Evolutionary conservation across 2,329 filamentous ascomycete genomes (phyloP).

Genomic region (Botrytis byssoidea): DNA sequence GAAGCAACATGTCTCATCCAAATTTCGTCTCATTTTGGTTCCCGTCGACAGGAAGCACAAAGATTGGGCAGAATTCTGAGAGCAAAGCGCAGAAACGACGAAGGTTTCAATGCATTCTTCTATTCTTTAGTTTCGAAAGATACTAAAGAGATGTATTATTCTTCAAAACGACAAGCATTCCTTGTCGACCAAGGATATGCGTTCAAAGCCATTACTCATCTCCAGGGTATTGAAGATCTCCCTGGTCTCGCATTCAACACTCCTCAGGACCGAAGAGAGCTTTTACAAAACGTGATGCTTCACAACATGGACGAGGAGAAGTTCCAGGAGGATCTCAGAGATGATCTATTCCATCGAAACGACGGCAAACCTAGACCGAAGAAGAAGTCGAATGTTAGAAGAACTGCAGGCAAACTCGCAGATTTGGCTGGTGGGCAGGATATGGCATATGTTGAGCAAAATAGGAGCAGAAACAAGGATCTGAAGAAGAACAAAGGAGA

Average conservation of each 20-base stretch:
- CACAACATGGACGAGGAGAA: constrained; percentile 62
- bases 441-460: constrained; percentile 94
- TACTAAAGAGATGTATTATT: constrained; percentile 97
- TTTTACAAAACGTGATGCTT: constrained; percentile 84
- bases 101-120: constrained; percentile 99
- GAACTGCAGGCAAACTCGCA: constrained; percentile 80
- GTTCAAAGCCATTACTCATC: constrained; percentile 96
- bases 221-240: constrained; percentile 85
- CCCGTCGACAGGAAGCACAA: constrained; percentile 93
- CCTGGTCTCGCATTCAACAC: constrained; percentile 78
- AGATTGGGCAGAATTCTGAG: constrained; percentile 88
- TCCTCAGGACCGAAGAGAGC: constrained; percentile 75
- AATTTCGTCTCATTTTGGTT: constrained; percentile 96
- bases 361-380: constrained; percentile 41
- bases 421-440: constrained; percentile 89
- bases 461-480: constrained; percentile 67
- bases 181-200: constrained; percentile 97
- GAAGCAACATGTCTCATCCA: constrained; percentile 97
- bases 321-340: constrained; percentile 37
- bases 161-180: constrained; percentile 93
- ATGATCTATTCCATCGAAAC: constrained; percentile 61
- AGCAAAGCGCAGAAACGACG: constrained; percentile 93
- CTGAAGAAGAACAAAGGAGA: constrained; percentile 61
- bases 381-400: constrained; percentile 61
- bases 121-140: constrained; percentile 97